Evolutionary conservation across 2,329 filamentous ascomycete genomes (phyloP), one percentile per base, ranked within the genome.

Genomic region (Parastagonospora avenae): DNA sequence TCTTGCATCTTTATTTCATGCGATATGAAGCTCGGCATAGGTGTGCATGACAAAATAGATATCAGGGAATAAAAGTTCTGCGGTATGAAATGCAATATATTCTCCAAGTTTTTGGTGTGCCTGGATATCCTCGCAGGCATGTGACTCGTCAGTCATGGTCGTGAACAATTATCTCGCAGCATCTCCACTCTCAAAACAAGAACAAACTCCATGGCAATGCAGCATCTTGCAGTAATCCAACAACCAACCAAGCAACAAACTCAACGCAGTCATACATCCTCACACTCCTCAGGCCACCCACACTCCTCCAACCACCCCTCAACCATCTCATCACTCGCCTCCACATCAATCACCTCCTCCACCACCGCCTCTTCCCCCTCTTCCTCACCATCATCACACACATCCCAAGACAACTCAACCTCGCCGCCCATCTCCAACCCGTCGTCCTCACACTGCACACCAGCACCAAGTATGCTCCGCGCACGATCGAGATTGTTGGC

Each of bases 11-110:
- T 14, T 8, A 10, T 16, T 37, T 30, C 39, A 29, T 30, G 39
- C 30, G 27, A 15, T 30, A 29, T 42, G 27, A 12, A 31, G 27
- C n/a, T 37, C 19, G 8, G 15, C 39, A 31, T 15, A 30, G 19
- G 19, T 24, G 19, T 24, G 19, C 19, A 24, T 24, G 19, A 24
- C 32, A 42, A 42, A 32, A 19, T 32, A 32, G 40, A 42, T 42
- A 19, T 33, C 29, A 33, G 14, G 40, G 30, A 42, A 33, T 32
- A 42, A 42, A 42, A 42, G 40, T 42, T 42, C 24, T 42, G 31
- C n/a, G 19, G 19, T 24, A 24, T 24, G 19, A 24, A 24, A 24
- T 24, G 5, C 19, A 24, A 24, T 24, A 24, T 24, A 24, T 24
- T 24, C 19, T 24, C 19, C 19, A 24, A 24, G 19, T 5, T 24